phyloP scores from a whole-genome alignment of 2,329 filamentous ascomycete genomes.

The Aspergillus cejpii region DNA sequence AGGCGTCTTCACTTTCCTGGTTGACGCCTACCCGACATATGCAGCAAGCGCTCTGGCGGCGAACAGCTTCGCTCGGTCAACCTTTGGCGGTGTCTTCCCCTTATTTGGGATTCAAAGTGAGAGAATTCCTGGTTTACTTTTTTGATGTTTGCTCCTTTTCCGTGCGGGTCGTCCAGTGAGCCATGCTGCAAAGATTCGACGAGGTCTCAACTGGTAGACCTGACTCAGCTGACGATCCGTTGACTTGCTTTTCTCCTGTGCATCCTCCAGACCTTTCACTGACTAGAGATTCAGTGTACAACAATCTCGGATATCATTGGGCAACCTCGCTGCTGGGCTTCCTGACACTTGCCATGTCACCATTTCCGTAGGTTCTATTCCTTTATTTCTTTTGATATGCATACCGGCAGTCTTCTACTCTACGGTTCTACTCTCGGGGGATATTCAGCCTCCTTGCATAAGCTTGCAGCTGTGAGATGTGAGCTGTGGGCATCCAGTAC shows the following conservation, averaged over 20 bases:
- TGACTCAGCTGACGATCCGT: constrained; percentile 3
- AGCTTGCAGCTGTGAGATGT: background rate
- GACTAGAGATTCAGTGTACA: constrained; percentile 37
- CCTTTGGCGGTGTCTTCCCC: constrained; percentile 72
- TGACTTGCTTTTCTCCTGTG: background rate
- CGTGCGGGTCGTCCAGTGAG: background rate
- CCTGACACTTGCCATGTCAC: constrained; percentile 40
- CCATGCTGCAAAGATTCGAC: background rate
- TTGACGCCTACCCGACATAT: constrained; percentile 50
- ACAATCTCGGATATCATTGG: constrained; percentile 43
- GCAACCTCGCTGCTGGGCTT: constrained; percentile 42
- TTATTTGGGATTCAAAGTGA: constrained; percentile 60
- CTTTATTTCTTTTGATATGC: constrained; percentile 1
- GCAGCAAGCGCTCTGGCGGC: constrained; percentile 64
- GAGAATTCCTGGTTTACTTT: constrained; percentile 14
- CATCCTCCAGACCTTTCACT: too few species aligned
- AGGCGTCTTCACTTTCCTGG: constrained; percentile 82
- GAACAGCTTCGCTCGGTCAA: constrained; percentile 70
- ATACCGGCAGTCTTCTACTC: constrained; percentile 1
- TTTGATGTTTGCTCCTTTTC: background rate
- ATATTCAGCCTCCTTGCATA: background rate
- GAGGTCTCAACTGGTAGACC: background rate
- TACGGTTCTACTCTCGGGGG: too few species aligned
- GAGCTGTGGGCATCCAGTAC: background rate
- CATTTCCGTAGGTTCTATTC: constrained; percentile 39